Evolutionary conservation across 345 rosid species (phyloP).

Genomic region (Kandelia obovata): DNA sequence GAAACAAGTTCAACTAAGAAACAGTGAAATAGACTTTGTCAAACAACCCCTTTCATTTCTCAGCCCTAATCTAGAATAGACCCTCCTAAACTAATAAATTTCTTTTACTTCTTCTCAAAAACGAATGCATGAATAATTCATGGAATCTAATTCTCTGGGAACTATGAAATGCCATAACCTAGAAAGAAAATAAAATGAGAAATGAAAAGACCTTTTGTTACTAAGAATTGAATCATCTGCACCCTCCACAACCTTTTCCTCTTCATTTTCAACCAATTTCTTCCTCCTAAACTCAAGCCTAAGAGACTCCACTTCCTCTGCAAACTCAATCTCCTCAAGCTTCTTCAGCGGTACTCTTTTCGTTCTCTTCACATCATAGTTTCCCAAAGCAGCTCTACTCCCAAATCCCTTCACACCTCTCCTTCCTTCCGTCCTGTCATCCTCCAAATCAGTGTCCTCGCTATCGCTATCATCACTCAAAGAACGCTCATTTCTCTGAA

Average conservation of each 20-base stretch:
- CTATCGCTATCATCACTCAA: conserved; percentile 44
- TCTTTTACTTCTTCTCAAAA: neutral
- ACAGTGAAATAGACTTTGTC: neutral
- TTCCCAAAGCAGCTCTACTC: conserved; percentile 70
- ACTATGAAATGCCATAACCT: neutral
- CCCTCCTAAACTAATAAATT: neutral
- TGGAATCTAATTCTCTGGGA: neutral
- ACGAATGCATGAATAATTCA: no score
- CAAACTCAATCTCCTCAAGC: conserved; percentile 48
- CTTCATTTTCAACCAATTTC: conserved; percentile 36
- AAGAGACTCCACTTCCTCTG: conserved; percentile 49
- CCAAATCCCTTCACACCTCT: conserved; percentile 51
- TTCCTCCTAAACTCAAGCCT: conserved; percentile 56
- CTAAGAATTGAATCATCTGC: conserved; percentile 54
- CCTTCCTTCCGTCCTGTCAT: conserved; percentile 37
- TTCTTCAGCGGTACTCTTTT: conserved; percentile 62
- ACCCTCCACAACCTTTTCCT: conserved; percentile 13
- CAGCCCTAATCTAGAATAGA: neutral
- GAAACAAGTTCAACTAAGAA: neutral
- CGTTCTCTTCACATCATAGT: conserved; percentile 58
- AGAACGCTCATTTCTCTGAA: conserved; percentile 49
- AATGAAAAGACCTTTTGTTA: conserved; percentile 45
- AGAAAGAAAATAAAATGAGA: neutral
- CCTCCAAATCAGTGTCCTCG: conserved; percentile 23
- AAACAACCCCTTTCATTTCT: neutral